These are phyloP conservation scores for Candida piceae DNA, from an alignment of 805 yeast species.

Conservation along the genomic window DNA sequence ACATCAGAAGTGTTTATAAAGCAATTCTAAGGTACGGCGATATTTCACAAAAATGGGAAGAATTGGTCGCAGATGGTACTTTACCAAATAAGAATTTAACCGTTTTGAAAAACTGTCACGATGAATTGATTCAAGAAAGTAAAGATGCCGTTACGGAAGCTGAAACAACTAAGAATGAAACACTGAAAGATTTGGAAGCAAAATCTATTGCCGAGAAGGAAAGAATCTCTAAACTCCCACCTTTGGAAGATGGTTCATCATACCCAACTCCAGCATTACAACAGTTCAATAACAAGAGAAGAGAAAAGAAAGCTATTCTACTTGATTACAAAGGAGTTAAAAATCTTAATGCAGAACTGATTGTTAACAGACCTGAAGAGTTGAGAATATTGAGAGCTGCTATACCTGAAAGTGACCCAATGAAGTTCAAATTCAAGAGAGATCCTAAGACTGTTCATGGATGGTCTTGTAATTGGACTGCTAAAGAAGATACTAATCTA, in stretches of 20 bases:
- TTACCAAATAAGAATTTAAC: slow-evolving; percentile 81
- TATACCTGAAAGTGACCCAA: slow-evolving; percentile 52
- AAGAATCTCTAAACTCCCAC: slow-evolving; percentile 27
- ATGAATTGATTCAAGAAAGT: slow-evolving; percentile 64
- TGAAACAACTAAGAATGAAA: slow-evolving; percentile 54
- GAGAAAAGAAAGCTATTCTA: slow-evolving; percentile 83
- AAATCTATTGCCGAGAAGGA: slow-evolving; percentile 54
- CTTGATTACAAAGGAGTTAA: slow-evolving; percentile 87
- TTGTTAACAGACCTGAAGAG: slow-evolving; percentile 80
- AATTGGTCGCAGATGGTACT: slow-evolving; percentile 83
- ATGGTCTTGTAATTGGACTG: slow-evolving; percentile 88
- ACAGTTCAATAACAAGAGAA: slow-evolving; percentile 48
- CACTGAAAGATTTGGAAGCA: slow-evolving; percentile 53
- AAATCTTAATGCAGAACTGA: slow-evolving; percentile 84
- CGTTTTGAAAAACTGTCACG: slow-evolving; percentile 65
- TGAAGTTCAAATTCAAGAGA: slow-evolving; percentile 52
- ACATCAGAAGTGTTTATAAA: slow-evolving; percentile 78
- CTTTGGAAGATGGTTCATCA: slow-evolving; percentile 23
- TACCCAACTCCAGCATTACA: slow-evolving; percentile 31
- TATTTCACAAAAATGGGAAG: slow-evolving; percentile 71
- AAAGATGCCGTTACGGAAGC: slow-evolving; percentile 57
- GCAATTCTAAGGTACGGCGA: slow-evolving; percentile 82
- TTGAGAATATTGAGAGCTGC: slow-evolving; percentile 56
- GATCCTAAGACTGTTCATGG: slow-evolving; percentile 78
- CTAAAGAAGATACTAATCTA: slow-evolving; percentile 79